phyloP scores from a whole-genome alignment of 2,329 filamentous ascomycete genomes.

The Xylaria arbuscula region DNA sequence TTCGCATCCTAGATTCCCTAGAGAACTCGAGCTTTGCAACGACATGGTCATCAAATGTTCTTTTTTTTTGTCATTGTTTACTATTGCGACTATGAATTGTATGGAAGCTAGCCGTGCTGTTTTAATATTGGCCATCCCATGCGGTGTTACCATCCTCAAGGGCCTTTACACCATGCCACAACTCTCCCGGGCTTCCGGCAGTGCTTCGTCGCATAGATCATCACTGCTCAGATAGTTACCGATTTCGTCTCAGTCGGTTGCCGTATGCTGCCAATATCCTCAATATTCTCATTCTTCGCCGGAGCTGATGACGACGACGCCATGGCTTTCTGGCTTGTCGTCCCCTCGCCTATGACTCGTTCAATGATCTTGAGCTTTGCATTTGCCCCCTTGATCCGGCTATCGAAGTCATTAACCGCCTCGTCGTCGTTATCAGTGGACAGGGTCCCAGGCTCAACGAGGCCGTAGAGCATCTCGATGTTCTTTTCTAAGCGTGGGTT shows the following conservation, averaged over 20 bases:
- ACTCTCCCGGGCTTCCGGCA: not conserved
- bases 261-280: slow-evolving; percentile 43
- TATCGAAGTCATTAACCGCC: slow-evolving; percentile 87
- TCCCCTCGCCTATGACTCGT: slow-evolving; percentile 65
- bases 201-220: not conserved
- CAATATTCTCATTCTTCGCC: slow-evolving; percentile 46
- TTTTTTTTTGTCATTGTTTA: slow-evolving; percentile 7
- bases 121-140: not conserved
- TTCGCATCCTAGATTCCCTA: slow-evolving; percentile 47
- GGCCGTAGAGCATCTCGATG: slow-evolving; percentile 76
- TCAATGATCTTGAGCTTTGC: slow-evolving; percentile 89
- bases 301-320: slow-evolving; percentile 9
- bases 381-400: slow-evolving; percentile 83
- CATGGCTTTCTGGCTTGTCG: slow-evolving; percentile 10
- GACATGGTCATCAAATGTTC: slow-evolving; percentile 14
- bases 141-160: not conserved
- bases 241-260: slow-evolving; percentile 15
- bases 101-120: not conserved
- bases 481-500: slow-evolving; percentile 81
- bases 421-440: slow-evolving; percentile 88
- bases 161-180: not conserved
- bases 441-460: slow-evolving; percentile 82
- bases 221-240: slow-evolving; percentile 7
- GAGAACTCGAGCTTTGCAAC: slow-evolving; percentile 29
- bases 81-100: not conserved